Percentiles rank a stretch among this genome's conserved stretches.
Conservation (phyloP, 2,329 filamentous ascomycete genomes). For the Sordariomycetes sp. region DNA sequence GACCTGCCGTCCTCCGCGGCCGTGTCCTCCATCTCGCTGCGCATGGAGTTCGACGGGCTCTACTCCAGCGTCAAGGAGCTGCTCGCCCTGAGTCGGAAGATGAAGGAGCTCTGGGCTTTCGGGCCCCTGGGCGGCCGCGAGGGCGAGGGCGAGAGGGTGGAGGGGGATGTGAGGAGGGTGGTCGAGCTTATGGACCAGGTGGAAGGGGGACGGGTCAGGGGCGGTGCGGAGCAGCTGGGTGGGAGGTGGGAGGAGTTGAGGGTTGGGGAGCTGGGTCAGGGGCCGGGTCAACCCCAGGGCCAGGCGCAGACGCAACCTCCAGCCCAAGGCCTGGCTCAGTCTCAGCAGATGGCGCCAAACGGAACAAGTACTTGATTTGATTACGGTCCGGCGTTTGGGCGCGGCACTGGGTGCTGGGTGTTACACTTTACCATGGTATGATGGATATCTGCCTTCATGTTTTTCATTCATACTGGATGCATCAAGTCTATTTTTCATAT, state of each 20-base stretch:
- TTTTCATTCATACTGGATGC: not conserved
- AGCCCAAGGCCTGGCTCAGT: not conserved
- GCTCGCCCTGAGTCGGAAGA: conserved; percentile 29
- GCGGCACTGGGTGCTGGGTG: too few relatives aligned
- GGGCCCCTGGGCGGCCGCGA: conserved; percentile 26
- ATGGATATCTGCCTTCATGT: too few relatives aligned
- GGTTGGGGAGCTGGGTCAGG: not conserved
- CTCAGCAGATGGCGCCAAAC: not conserved
- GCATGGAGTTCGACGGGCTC: conserved; percentile 34
- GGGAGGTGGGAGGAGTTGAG: conserved; percentile 21
- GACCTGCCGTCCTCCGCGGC: conserved; percentile 31
- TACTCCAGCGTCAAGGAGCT: conserved; percentile 35
- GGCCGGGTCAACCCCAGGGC: not conserved
- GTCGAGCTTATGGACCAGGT: conserved; percentile 22
- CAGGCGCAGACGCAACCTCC: not conserved
- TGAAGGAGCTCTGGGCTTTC: conserved; percentile 38
- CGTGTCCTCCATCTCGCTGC: conserved; percentile 32
- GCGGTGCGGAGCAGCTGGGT: conserved; percentile 22
- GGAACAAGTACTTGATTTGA: too few relatives aligned
- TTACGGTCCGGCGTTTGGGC: too few relatives aligned
- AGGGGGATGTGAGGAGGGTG: conserved; percentile 24
- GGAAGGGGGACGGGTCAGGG: conserved; percentile 22
- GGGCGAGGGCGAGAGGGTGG: conserved; percentile 22
- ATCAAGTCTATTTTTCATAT: not conserved
- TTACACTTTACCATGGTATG: too few relatives aligned